These are phyloP conservation scores for Thielaviopsis ethacetica DNA, from an alignment of 2,329 filamentous ascomycete genomes.

Conservation along the genomic window DNA sequence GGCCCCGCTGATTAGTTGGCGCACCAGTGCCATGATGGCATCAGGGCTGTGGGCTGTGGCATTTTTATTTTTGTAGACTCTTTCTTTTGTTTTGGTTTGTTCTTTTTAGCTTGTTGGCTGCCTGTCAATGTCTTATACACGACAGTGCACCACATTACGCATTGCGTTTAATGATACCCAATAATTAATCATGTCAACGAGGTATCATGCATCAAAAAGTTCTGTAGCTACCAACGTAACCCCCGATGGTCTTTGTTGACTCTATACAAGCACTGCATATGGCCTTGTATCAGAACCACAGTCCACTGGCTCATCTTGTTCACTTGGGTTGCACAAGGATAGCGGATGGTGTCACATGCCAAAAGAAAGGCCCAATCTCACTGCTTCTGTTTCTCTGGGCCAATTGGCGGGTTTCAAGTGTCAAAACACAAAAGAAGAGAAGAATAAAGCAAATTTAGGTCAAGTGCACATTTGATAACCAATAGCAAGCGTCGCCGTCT, in stretches of 20 bases:
- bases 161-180: not conserved
- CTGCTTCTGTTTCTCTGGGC: not conserved
- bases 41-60: not conserved
- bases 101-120: not conserved
- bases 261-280: not conserved
- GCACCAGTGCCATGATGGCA: slow-evolving; percentile 7
- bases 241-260: not conserved
- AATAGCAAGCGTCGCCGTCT: not conserved
- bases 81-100: not conserved
- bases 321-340: not conserved
- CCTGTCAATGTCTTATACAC: not conserved
- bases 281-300: not conserved
- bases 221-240: not conserved
- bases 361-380: not conserved
- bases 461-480: not conserved
- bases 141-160: not conserved
- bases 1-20: slow-evolving; percentile 18
- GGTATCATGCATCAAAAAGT: not conserved
- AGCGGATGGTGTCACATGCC: not conserved
- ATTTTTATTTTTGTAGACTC: slow-evolving; percentile 1
- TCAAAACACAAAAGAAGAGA: not conserved
- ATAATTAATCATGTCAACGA: not conserved
- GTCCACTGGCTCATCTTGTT: not conserved
- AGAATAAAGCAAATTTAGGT: not conserved
- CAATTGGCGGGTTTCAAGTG: not conserved